Evolutionary conservation across 148 eudicot species (phyloP), one percentile per base, ranked within the genome.

Genomic region (Amaranthus hypochondriacus): DNA sequence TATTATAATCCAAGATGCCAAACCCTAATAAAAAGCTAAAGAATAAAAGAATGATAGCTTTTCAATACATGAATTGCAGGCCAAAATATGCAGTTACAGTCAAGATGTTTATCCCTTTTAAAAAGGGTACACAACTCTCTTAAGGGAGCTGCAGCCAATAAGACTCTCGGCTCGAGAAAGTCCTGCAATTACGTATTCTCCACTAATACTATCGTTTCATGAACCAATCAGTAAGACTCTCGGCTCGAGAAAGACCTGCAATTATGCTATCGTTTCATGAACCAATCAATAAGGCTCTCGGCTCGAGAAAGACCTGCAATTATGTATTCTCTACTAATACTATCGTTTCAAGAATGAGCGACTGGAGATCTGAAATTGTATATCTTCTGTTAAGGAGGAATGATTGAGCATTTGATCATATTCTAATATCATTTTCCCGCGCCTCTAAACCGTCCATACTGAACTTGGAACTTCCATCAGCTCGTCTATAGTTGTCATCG

Each of bases 401-500:
- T 2, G 0, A 6, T 47, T 6, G 21, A 14, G 47, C 51, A 43
- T 9, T 47, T 54, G 13, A 44, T 44, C 7, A 10, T 39, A 28
- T 54, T 62, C 28, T 4, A 43, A 13, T 18, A 47, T 39, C 9
- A 46, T 6, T 53, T 46, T 54, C 10, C 10, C 4, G 5, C 49
- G 44, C 52, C 46, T 70, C 7, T 15, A 55, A 63, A 5, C 28
- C 7, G 11, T 28, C 15, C 8, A 42, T 5, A 75, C 63, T 28
- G 78, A 58, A 64, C 84, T 77, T n/a, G 76, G 39, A 69, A 46
- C 72, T 60, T 74, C 14, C 11, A 43, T 79, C 69, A 47, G 82
- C 87, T 70, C 82, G 83, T 28, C 39, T 0, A 28, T 28, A 28
- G 39, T 28, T 2, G 39, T 84, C 80, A 71, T 59, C 74, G 86